Conservation (phyloP, 371 early-diverging fungal genomes). For the Syncephalastrum sp. region DNA sequence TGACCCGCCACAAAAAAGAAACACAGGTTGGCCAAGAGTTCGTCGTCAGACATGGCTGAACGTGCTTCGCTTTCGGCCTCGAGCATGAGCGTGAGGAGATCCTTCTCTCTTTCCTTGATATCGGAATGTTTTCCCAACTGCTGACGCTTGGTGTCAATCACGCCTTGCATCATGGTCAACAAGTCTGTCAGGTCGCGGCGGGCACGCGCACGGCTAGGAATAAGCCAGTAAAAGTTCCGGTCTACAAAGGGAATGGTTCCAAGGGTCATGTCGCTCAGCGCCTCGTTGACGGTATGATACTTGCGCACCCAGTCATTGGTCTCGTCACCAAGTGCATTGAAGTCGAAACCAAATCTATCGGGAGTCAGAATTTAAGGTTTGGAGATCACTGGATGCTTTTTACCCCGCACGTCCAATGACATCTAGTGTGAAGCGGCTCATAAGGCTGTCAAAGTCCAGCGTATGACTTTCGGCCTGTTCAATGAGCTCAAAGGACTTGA, state of each 20-base stretch:
- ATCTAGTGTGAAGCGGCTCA: conserved; percentile 25
- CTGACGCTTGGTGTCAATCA: conserved; percentile 6
- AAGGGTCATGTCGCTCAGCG: too few species aligned
- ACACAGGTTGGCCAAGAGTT: conserved; percentile 8
- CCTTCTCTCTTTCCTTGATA: conserved; percentile 30
- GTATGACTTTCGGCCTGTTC: conserved; percentile 11
- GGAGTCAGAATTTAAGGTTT: conserved; percentile 4
- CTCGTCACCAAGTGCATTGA: conserved; percentile 12
- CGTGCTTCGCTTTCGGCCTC: conserved; percentile 19
- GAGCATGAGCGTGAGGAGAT: conserved; percentile 51
- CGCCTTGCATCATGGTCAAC: conserved; percentile 1
- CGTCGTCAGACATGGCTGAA: conserved; percentile 8
- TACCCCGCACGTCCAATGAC: conserved; percentile 31
- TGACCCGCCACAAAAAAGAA: conserved; percentile 16
- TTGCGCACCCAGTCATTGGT: conserved; percentile 9
- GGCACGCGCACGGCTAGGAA: conserved; percentile 2
- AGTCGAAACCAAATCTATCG: conserved; percentile 12
- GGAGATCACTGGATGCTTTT: too few species aligned
- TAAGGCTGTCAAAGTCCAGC: conserved; percentile 18
- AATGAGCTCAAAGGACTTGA: conserved; percentile 18
- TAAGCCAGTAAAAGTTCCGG: neutral
- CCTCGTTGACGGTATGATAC: conserved; percentile 8
- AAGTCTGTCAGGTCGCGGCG: neutral
- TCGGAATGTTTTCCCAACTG: conserved; percentile 4
- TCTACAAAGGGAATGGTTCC: too few species aligned